Base-by-base conservation (phyloP, 2,329 filamentous ascomycete species). In the Arthrobotrys iridis region DNA sequence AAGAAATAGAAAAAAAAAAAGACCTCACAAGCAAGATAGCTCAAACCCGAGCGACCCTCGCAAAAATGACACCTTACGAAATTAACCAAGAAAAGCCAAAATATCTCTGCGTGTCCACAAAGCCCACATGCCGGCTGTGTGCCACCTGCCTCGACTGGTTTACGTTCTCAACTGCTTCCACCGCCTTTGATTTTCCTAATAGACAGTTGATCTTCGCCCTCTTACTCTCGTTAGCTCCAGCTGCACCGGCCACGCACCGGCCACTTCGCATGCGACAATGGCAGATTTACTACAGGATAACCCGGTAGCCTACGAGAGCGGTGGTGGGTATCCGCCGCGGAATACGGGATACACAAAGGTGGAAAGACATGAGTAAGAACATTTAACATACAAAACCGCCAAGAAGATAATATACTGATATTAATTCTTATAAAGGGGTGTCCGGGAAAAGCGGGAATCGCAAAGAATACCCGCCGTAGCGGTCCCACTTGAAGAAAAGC, bases 391-490 rank as follows among this genome's bases (percentile, higher is more conserved):
- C 26, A 10, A 6, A 22, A 45, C 43, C 6, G 30, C 20, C 24
- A 20, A 20, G 2, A 45, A 33, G n/a, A n/a, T n/a, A 41, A 40
- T 5, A n/a, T 18, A 37, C 35, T 45, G 10, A 43, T 18, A 57
- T 18, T 30, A 33, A 4, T 28, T 22, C 33, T 15, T 37, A 13
- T 37, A 24, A 43, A 73, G 70, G 4, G 70, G 62, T 18, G 52
- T 74, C 1, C 58, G 35, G 18, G 71, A 68, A 22, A 75, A 68
- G 20, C 45, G 71, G 20, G 62, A 58, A 11, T 62, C 48, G 13
- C 71, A 68, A 33, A 43, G 45, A 35, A 68, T 75, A 41, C 71
- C 71, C 3, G 71, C 71, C 13, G 57, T 75, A 3, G 71, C 71
- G 6, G 33, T 75, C 13, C 71, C 71, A 7, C 35, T 75, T 8